These are phyloP conservation scores for Stagonosporopsis cucurbitacearum DNA, from an alignment of 2,329 filamentous ascomycete genomes.

Conservation along the genomic window DNA sequence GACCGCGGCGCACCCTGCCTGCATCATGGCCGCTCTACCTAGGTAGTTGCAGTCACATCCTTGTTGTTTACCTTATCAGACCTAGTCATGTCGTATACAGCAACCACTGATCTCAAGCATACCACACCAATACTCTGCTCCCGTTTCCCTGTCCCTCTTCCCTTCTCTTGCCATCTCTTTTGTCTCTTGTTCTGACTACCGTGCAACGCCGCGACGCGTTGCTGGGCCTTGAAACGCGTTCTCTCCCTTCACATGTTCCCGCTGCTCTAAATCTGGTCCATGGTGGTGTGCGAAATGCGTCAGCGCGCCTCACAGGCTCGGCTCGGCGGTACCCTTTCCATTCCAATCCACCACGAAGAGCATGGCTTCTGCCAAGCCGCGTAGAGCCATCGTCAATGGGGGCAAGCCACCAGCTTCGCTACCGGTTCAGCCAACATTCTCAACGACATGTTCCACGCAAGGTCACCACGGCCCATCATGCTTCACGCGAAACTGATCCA, in stretches of 20 bases:
- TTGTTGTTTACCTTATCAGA: too few species aligned
- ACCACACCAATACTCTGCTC: conserved; percentile 11
- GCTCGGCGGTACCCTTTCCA: conserved; percentile 33
- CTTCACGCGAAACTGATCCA: conserved; percentile 38
- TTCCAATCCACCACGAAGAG: conserved; percentile 33
- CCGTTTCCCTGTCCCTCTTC: conserved; percentile 1
- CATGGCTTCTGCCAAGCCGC: conserved; percentile 31
- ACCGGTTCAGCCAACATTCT: conserved; percentile 32
- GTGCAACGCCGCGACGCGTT: conserved; percentile 15
- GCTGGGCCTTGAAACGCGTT: conserved; percentile 12
- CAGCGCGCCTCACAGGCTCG: conserved; percentile 20
- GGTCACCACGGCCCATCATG: conserved; percentile 31
- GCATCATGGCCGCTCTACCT: too few species aligned
- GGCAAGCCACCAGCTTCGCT: conserved; percentile 28
- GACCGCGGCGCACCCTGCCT: background rate
- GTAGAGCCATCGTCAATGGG: conserved; percentile 22
- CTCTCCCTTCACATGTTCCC: conserved; percentile 17
- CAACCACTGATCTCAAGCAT: background rate
- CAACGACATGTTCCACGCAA: conserved; percentile 35
- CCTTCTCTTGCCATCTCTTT: conserved; percentile 8
- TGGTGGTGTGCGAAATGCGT: conserved; percentile 12
- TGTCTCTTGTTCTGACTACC: conserved; percentile 18
- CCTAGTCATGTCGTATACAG: too few species aligned
- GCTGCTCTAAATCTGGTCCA: conserved; percentile 15
- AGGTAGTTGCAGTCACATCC: background rate